Evolutionary conservation across 2,329 filamentous ascomycete species (phyloP).

Genomic region (Fusarium temperatum): DNA sequence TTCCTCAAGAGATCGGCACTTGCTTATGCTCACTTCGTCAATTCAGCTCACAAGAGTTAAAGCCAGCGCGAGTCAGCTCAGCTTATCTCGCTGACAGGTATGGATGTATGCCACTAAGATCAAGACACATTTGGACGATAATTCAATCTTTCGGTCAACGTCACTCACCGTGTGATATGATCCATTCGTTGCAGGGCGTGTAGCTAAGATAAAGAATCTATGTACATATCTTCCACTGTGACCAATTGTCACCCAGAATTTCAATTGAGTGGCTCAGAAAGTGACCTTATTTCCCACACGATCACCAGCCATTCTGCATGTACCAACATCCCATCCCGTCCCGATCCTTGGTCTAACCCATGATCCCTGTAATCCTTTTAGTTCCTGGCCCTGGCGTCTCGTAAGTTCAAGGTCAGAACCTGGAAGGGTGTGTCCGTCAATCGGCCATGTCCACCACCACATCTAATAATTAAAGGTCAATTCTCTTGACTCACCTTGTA

Average conservation of each 20-base stretch:
- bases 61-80: constrained; percentile 38
- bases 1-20: neutral
- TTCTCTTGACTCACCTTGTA: constrained; percentile 17
- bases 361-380: constrained; percentile 12
- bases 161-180: constrained; percentile 4
- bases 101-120: neutral
- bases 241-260: neutral
- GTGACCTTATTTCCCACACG: neutral
- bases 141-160: constrained; percentile 25
- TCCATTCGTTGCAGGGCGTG: constrained; percentile 7
- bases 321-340: constrained; percentile 34
- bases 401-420: constrained; percentile 14
- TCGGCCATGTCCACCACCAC: constrained; percentile 13
- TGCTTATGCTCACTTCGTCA: neutral
- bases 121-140: neutral
- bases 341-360: constrained; percentile 27
- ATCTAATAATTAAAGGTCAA: constrained; percentile 12
- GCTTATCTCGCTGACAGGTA: constrained; percentile 36
- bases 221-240: neutral
- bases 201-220: neutral
- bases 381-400: constrained; percentile 3
- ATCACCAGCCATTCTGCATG: constrained; percentile 7
- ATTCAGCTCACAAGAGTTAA: constrained; percentile 27
- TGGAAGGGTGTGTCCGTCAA: constrained; percentile 21
- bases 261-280: neutral